phyloP scores from a whole-genome alignment of 441 rosid genomes.

The Gossypium gossypioides region DNA sequence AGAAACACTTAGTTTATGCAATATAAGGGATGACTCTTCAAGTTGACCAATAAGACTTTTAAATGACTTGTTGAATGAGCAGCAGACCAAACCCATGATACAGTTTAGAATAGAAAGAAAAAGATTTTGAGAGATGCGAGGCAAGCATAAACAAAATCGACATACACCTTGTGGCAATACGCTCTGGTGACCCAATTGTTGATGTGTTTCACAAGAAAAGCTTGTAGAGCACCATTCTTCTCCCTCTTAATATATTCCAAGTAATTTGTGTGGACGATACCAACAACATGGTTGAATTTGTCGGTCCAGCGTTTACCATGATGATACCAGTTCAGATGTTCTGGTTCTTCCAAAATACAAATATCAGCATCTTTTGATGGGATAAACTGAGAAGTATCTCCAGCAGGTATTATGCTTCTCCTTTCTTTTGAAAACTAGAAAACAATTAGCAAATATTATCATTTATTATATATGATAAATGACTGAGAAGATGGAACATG shows the following conservation, averaged over 20 bases:
- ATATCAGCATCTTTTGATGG: conserved; percentile 83
- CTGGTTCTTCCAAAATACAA: conserved; percentile 92
- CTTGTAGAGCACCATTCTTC: conserved; percentile 82
- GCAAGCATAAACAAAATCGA: conserved; percentile 11
- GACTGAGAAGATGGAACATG: conserved; percentile 3
- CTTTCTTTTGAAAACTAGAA: conserved; percentile 76
- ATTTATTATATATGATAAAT: background rate
- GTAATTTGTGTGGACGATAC: conserved; percentile 92
- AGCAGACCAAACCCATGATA: background rate
- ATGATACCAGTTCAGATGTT: conserved; percentile 92
- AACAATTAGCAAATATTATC: conserved; percentile 18
- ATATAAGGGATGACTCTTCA: background rate
- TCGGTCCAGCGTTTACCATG: conserved; percentile 94
- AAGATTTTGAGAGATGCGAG: background rate
- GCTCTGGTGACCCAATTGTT: conserved; percentile 86
- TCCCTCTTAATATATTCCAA: conserved; percentile 95
- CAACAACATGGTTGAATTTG: conserved; percentile 90
- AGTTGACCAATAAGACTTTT: background rate
- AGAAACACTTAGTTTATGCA: background rate
- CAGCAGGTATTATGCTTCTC: conserved; percentile 87
- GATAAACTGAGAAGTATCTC: conserved; percentile 86
- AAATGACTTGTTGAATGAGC: background rate
- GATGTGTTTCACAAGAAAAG: conserved; percentile 84
- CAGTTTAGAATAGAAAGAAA: background rate
- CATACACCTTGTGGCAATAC: conserved; percentile 68